Percentiles rank a stretch among this genome's conserved stretches.
These are phyloP conservation scores for Fusarium pseudoanthophilum DNA, from an alignment of 2,329 filamentous ascomycete species.

Conservation along the genomic window DNA sequence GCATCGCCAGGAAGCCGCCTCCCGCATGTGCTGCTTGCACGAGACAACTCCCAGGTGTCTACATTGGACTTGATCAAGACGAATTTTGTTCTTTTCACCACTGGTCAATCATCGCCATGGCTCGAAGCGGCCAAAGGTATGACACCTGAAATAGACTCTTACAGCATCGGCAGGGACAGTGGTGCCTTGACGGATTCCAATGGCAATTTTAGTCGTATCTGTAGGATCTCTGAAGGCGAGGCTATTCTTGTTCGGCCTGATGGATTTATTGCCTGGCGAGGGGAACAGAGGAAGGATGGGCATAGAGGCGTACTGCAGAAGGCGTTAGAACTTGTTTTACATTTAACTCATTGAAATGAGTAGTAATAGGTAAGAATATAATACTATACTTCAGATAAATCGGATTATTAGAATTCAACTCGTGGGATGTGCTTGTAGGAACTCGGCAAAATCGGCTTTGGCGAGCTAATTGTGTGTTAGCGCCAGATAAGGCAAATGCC, in stretches of 20 bases:
- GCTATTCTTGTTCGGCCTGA: neutral
- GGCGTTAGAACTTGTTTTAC: neutral
- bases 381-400: too few relatives aligned
- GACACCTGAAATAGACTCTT: neutral
- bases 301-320: neutral
- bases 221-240: neutral
- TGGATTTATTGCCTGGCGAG: neutral
- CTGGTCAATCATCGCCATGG: neutral
- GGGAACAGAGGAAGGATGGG: neutral
- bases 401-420: too few relatives aligned
- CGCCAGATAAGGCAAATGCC: neutral
- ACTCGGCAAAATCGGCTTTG: neutral
- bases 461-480: rapidly evolving
- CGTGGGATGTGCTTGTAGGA: too few relatives aligned
- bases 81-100: neutral
- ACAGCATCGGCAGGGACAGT: rapidly evolving
- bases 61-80: neutral
- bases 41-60: neutral
- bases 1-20: neutral
- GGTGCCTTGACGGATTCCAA: neutral
- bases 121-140: neutral
- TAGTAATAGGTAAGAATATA: too few relatives aligned
- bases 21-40: neutral
- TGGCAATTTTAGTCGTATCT: neutral
- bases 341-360: too few relatives aligned